These are phyloP conservation scores for Sedum album DNA, from an alignment of 164 flowering plant genomes.

Conservation along the genomic window DNA sequence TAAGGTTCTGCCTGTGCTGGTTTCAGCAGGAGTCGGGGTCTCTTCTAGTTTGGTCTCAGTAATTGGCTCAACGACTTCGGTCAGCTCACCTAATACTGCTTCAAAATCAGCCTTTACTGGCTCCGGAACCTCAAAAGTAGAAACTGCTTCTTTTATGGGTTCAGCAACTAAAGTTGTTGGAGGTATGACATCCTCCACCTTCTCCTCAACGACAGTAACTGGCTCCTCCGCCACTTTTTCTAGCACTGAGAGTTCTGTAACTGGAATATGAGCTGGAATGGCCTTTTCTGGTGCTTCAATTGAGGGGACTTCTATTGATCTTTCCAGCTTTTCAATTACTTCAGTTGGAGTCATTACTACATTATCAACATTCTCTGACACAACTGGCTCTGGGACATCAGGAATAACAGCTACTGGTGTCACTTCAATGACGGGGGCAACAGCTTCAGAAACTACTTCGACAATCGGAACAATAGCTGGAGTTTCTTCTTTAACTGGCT, in stretches of 20 bases:
- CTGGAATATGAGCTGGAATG: not conserved
- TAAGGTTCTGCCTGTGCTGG: not conserved
- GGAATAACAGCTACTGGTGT: not conserved
- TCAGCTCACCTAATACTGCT: not conserved
- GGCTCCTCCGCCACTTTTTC: not conserved
- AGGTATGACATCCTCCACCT: not conserved
- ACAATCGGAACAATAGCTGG: not conserved
- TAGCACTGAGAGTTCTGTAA: not conserved
- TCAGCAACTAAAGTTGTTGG: not conserved
- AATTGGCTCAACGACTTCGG: not conserved
- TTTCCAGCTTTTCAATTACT: not conserved
- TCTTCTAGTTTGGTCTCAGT: constrained; percentile 3
- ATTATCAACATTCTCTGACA: not conserved
- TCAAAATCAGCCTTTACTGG: not conserved
- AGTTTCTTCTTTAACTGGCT: not conserved
- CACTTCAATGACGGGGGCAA: not conserved
- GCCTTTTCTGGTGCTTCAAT: not conserved
- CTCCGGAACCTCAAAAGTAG: not conserved
- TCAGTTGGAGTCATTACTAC: not conserved
- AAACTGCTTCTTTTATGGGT: not conserved
- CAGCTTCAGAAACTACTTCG: not conserved
- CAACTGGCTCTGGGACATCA: not conserved
- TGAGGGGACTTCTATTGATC: not conserved
- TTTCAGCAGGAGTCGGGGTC: not conserved
- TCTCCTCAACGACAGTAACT: not conserved